phyloP scores from a whole-genome alignment of 2,329 filamentous ascomycete genomes.

The Verticillium nonalfalfae region DNA sequence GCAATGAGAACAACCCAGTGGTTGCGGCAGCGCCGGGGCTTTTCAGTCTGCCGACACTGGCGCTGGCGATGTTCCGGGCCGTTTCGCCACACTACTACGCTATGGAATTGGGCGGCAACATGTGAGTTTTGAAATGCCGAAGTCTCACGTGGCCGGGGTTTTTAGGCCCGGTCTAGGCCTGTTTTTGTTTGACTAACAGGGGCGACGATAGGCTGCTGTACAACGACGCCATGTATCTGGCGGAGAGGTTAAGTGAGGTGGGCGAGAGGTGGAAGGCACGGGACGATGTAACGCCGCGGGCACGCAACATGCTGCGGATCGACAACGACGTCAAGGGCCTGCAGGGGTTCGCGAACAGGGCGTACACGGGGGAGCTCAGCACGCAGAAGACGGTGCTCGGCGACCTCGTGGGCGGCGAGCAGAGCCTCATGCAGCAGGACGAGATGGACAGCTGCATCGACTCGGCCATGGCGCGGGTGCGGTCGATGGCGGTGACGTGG shows the following conservation, averaged over 20 bases:
- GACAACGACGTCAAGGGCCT: conserved; percentile 55
- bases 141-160: neutral
- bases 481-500: conserved; percentile 49
- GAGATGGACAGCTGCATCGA: conserved; percentile 47
- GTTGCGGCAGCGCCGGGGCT: conserved; percentile 62
- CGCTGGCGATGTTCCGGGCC: conserved; percentile 73
- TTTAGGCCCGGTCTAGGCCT: neutral
- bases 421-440: conserved; percentile 53
- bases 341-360: conserved; percentile 53
- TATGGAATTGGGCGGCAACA: conserved; percentile 53
- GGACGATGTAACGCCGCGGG: conserved; percentile 41
- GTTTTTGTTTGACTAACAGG: conserved; percentile 11
- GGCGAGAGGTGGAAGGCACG: conserved; percentile 45
- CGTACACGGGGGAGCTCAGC: conserved; percentile 55
- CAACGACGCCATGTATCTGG: conserved; percentile 60
- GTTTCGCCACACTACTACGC: conserved; percentile 70
- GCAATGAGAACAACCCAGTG: conserved; percentile 48
- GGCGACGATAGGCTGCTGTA: conserved; percentile 50
- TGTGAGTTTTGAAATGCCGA: conserved; percentile 38
- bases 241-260: conserved; percentile 48
- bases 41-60: conserved; percentile 65
- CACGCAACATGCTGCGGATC: conserved; percentile 48
- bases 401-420: conserved; percentile 54
- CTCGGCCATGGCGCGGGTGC: conserved; percentile 44
- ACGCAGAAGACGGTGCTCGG: conserved; percentile 55